Percentiles rank a stretch among this genome's conserved stretches.
These are phyloP conservation scores for Buddleja alternifolia DNA, from an alignment of 257 asterid genomes.

Conservation along the genomic window DNA sequence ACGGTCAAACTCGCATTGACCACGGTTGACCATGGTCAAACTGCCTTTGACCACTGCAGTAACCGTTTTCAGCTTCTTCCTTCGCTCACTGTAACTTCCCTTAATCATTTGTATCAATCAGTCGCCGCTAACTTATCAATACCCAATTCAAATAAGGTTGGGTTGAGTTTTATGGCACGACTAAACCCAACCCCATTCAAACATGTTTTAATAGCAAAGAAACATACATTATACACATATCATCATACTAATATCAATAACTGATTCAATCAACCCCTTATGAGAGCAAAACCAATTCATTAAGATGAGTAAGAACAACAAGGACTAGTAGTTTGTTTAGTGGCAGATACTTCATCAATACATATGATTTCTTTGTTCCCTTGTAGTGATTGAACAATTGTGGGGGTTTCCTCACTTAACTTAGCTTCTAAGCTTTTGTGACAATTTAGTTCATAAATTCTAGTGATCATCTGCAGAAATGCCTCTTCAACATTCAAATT, in stretches of 20 bases:
- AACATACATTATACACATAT: no score
- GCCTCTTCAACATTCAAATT: slow-evolving; percentile 87
- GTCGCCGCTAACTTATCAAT: no score
- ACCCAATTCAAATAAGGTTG: no score
- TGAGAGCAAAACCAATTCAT: neutral
- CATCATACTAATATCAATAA: neutral
- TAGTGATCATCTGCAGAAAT: slow-evolving; percentile 67
- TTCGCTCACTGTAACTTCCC: no score
- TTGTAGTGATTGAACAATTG: slow-evolving; percentile 35
- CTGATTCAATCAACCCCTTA: neutral
- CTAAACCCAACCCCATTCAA: no score
- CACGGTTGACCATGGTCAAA: no score
- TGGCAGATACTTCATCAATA: slow-evolving; percentile 73
- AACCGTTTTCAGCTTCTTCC: no score
- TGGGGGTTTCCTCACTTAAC: slow-evolving; percentile 25
- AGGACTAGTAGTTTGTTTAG: slow-evolving; percentile 55
- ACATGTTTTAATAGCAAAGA: no score
- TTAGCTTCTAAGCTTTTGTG: slow-evolving; percentile 61
- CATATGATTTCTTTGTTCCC: slow-evolving; percentile 59
- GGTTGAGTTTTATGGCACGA: no score
- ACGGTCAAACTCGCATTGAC: no score
- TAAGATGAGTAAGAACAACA: slow-evolving; percentile 58
- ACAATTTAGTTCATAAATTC: slow-evolving; percentile 57
- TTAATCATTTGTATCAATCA: no score
- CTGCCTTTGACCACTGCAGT: no score